Percentiles rank a stretch among this genome's conserved stretches.
These are phyloP conservation scores for Trypethelium eluteriae DNA, from an alignment of 495 filamentous ascomycete genomes.

Conservation along the genomic window DNA sequence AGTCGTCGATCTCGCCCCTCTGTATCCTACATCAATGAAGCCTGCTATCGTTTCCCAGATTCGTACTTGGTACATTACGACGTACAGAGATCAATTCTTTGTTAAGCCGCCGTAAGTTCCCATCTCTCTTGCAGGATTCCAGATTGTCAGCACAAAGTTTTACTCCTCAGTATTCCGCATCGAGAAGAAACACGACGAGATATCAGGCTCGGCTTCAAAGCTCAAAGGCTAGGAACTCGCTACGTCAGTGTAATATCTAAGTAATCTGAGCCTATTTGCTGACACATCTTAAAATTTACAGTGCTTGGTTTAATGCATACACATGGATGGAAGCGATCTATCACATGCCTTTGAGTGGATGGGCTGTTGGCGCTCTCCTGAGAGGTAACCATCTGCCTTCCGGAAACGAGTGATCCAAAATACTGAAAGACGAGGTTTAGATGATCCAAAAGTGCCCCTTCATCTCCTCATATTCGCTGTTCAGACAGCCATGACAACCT, in stretches of 20 bases:
- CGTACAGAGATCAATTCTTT: slow-evolving; percentile 72
- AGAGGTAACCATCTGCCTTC: slow-evolving; percentile 38
- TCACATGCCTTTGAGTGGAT: slow-evolving; percentile 61
- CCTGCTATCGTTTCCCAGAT: slow-evolving; percentile 44
- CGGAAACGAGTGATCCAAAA: not conserved
- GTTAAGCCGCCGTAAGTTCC: slow-evolving; percentile 44
- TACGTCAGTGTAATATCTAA: too few relatives aligned
- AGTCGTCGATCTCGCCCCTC: slow-evolving; percentile 38
- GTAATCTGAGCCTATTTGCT: not conserved
- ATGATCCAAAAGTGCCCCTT: slow-evolving; percentile 53
- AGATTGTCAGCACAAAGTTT: too few relatives aligned
- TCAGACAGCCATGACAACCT: slow-evolving; percentile 64
- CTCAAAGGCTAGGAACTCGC: too few relatives aligned
- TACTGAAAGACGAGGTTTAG: slow-evolving; percentile 29
- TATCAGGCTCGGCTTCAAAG: too few relatives aligned
- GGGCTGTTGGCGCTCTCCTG: slow-evolving; percentile 49
- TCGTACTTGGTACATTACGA: slow-evolving; percentile 56
- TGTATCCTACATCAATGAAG: slow-evolving; percentile 53
- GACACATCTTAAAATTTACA: not conserved
- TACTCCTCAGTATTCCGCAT: too few relatives aligned
- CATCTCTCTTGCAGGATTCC: too few relatives aligned
- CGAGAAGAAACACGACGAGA: too few relatives aligned
- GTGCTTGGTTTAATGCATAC: slow-evolving; percentile 62
- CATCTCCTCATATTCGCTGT: slow-evolving; percentile 61
- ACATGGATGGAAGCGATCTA: slow-evolving; percentile 61